phyloP scores from a whole-genome alignment of 345 rosid species.

The Hevea brasiliensis region DNA sequence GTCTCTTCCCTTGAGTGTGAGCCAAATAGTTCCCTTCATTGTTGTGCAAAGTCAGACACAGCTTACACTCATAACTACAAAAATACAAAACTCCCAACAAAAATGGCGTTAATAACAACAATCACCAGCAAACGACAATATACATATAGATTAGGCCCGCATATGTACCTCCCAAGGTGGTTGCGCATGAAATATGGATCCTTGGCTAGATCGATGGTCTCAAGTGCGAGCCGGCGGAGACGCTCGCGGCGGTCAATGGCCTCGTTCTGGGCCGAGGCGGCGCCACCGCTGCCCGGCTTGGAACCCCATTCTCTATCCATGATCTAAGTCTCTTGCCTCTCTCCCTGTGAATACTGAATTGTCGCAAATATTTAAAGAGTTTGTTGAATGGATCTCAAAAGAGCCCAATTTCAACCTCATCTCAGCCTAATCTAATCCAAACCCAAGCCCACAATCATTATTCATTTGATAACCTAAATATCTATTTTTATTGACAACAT shows the following conservation, averaged over 20 bases:
- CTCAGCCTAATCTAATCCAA: too few species aligned
- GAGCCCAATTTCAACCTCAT: too few species aligned
- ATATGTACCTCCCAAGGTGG: conserved; percentile 81
- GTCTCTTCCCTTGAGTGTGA: conserved; percentile 95
- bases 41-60: conserved; percentile 93
- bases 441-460: too few species aligned
- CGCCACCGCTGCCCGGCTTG: conserved; percentile 97
- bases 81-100: conserved; percentile 14
- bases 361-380: too few species aligned
- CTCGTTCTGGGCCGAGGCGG: conserved; percentile 93
- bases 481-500: too few species aligned
- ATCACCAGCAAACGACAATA: background rate
- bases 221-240: conserved; percentile 93
- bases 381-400: too few species aligned
- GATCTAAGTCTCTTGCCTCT: background rate
- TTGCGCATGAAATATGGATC: conserved; percentile 99
- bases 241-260: conserved; percentile 98
- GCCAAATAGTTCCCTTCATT: conserved; percentile 99
- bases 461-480: too few species aligned
- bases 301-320: conserved; percentile 99
- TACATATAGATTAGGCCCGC: too few species aligned
- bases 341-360: too few species aligned
- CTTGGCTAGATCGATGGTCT: conserved; percentile 95
- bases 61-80: conserved; percentile 93
- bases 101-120: background rate